A percentile compares a stretch with the other conserved stretches of the same genome.
These are phyloP conservation scores for Fusarium sambucinum DNA, from an alignment of 2,329 filamentous ascomycete genomes.

Conservation along the genomic window DNA sequence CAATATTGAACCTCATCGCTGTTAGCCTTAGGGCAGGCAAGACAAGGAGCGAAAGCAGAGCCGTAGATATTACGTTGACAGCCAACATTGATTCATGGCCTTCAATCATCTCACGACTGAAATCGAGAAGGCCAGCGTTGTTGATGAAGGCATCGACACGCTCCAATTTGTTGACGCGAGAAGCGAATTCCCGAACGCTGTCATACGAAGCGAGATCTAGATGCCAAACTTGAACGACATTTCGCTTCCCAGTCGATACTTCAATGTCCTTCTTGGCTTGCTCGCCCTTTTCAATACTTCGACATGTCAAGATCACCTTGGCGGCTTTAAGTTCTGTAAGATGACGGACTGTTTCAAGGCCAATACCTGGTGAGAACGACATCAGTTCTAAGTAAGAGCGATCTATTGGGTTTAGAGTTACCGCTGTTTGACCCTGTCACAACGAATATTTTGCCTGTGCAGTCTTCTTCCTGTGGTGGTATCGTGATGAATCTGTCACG, in stretches of 20 bases:
- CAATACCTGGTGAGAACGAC: conserved; percentile 50
- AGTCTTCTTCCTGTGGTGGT: conserved; percentile 51
- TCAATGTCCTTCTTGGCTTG: conserved; percentile 55
- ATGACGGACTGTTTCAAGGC: conserved; percentile 58
- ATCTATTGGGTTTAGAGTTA: background rate
- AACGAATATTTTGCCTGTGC: conserved; percentile 54
- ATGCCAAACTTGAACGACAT: conserved; percentile 58
- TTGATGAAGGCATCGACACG: conserved; percentile 59
- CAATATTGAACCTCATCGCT: conserved; percentile 50
- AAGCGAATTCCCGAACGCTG: conserved; percentile 54
- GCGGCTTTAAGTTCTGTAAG: conserved; percentile 55
- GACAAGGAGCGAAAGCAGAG: conserved; percentile 58
- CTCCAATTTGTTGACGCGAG: conserved; percentile 48
- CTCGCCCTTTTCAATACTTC: conserved; percentile 56
- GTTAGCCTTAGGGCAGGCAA: conserved; percentile 58
- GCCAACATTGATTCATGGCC: conserved; percentile 59
- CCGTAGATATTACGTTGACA: conserved; percentile 62
- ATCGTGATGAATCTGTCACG: conserved; percentile 41
- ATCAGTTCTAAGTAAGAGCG: background rate
- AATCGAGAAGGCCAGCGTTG: conserved; percentile 53
- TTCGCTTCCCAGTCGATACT: conserved; percentile 40
- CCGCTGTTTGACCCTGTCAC: conserved; percentile 59
- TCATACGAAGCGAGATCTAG: conserved; percentile 59
- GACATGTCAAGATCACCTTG: conserved; percentile 59
- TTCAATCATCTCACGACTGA: conserved; percentile 47